Evolutionary conservation across 164 flowering plant genomes (phyloP).

Genomic region (Vitis rotundifolia): DNA sequence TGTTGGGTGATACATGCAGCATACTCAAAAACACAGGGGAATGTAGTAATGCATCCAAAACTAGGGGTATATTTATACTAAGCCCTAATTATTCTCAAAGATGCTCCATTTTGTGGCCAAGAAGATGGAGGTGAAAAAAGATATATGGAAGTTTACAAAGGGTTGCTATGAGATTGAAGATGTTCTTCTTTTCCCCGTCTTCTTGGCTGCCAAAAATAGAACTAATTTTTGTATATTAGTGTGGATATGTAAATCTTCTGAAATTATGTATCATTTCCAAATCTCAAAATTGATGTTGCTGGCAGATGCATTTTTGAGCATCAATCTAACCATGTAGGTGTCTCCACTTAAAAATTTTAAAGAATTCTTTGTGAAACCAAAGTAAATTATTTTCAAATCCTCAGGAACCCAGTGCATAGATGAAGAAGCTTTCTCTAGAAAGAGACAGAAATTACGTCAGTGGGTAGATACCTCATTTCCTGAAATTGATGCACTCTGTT

Average conservation of each 20-base stretch:
- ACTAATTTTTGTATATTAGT: too few species aligned
- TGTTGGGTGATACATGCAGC: constrained; percentile 4
- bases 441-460: constrained; percentile 54
- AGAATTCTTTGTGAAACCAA: neutral
- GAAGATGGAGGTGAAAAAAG: neutral
- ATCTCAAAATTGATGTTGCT: too few species aligned
- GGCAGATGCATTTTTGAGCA: too few species aligned
- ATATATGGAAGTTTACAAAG: too few species aligned
- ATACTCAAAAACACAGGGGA: neutral
- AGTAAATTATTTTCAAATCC: neutral
- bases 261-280: too few species aligned
- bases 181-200: too few species aligned
- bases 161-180: too few species aligned
- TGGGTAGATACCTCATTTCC: constrained; percentile 36
- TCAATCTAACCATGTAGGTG: too few species aligned
- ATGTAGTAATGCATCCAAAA: neutral
- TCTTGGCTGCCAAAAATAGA: too few species aligned
- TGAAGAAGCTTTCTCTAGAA: constrained; percentile 38
- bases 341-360: too few species aligned
- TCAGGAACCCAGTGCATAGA: constrained; percentile 27
- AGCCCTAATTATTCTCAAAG: neutral
- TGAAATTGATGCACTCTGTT: constrained; percentile 29
- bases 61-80: constrained; percentile 1
- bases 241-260: too few species aligned
- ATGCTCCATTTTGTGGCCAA: neutral